Base-by-base conservation (phyloP, 129 eudicot genomes). In the Erigeron canadensis region DNA sequence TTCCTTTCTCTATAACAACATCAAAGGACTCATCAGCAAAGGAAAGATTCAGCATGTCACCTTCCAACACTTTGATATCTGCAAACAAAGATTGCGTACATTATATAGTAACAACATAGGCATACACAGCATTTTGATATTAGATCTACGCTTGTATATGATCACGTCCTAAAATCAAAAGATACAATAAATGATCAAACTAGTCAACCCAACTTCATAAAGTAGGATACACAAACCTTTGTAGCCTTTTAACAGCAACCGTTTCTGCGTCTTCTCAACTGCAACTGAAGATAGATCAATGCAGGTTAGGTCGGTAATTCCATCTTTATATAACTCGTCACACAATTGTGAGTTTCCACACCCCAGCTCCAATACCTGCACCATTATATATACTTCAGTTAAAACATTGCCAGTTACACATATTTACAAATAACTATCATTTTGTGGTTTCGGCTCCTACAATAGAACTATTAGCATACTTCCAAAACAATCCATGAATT, bases 1-100 rank as follows among this genome's bases (percentile, higher is more conserved):
- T 89, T 81, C 98, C 98, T 82, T 94, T 94, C 85, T 94, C 98
- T 56, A 94, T 80, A 78, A 94, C 97, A 53, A 89, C 97, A 82
- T 89, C 98, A 73, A 94, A 94, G 3, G 86, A 76, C 47, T 87
- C 96, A 54, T 89, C 82, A 12, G 75, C 70, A 79, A 94, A 94
- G 39, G 96, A 90, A 57, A 94, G 88, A 78, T 89, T 88, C 73
- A 94, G 79, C 98, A 94, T 94, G 77, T 94, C 93, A 13, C 89
- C 96, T 76, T 87, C 89, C 81, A 87, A 64, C 55, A 86, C 96
- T 70, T 83, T 94, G 48, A 94, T 82, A 74, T 75, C 98, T 94
- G 89, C 57, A 62, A 54, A 71, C 77, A 78, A 12, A 67, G 28
- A 47, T 63, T 38, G 64, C 44, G 65, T 16, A 42, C 76, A 64